phyloP scores from a whole-genome alignment of 2,329 filamentous ascomycete species.

The Colletotrichum lindemuthianum region DNA sequence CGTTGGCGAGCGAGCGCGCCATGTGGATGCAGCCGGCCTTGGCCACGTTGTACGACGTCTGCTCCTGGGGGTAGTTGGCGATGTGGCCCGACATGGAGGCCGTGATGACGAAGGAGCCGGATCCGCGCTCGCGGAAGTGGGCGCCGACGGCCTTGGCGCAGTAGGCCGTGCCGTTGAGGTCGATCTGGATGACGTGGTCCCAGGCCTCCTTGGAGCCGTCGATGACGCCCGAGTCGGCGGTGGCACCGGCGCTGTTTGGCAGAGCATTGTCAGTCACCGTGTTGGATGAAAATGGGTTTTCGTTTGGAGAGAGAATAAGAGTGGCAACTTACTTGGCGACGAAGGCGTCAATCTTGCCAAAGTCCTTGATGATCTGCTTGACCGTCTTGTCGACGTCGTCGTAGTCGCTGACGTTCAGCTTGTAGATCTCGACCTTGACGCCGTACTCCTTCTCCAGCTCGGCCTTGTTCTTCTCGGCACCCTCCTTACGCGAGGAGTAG shows the following conservation, averaged over 20 bases:
- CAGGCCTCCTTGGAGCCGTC: constrained; percentile 75
- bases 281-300: not conserved
- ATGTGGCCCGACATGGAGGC: constrained; percentile 77
- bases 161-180: constrained; percentile 77
- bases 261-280: constrained; percentile 10
- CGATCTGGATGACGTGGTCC: constrained; percentile 70
- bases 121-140: constrained; percentile 71
- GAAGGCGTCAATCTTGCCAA: constrained; percentile 78
- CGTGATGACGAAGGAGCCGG: constrained; percentile 74
- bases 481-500: constrained; percentile 75
- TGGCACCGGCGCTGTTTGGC: constrained; percentile 67
- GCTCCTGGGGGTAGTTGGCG: constrained; percentile 75
- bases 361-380: constrained; percentile 75
- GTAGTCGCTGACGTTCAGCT: constrained; percentile 67
- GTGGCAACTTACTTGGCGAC: constrained; percentile 73
- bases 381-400: constrained; percentile 62
- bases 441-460: constrained; percentile 74
- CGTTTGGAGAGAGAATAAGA: not conserved
- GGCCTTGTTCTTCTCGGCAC: constrained; percentile 72
- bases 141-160: constrained; percentile 71
- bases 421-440: constrained; percentile 72
- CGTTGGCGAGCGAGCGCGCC: constrained; percentile 63
- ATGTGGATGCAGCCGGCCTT: constrained; percentile 65
- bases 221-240: constrained; percentile 74
- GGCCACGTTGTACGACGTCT: constrained; percentile 73